These are phyloP conservation scores for Cystobasidiopsis lactophilus DNA, from an alignment of 768 basidiomycete species.

Conservation along the genomic window DNA sequence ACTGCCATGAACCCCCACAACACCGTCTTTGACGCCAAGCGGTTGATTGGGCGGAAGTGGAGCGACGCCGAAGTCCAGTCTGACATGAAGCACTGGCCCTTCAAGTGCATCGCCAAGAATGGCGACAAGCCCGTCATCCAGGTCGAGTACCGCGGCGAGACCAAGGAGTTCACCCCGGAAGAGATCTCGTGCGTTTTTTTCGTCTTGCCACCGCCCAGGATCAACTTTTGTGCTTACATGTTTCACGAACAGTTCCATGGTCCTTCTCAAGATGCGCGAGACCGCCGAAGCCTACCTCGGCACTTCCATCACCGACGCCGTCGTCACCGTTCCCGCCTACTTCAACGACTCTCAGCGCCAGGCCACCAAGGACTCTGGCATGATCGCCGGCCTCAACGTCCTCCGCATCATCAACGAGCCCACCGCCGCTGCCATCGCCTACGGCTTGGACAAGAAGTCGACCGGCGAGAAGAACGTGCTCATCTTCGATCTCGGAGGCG, in stretches of 20 bases:
- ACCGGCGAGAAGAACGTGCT: slow-evolving; percentile 78
- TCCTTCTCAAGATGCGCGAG: slow-evolving; percentile 47
- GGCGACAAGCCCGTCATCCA: slow-evolving; percentile 34
- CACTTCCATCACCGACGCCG: slow-evolving; percentile 40
- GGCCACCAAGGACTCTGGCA: slow-evolving; percentile 93
- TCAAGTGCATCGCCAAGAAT: slow-evolving; percentile 23
- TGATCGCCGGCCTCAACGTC: slow-evolving; percentile 79
- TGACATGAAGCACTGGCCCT: slow-evolving; percentile 30
- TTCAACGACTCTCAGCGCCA: slow-evolving; percentile 99
- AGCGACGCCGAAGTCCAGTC: slow-evolving; percentile 32
- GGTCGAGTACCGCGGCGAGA: slow-evolving; percentile 41
- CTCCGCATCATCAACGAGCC: slow-evolving; percentile 99
- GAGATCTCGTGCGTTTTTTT: slow-evolving; percentile 34
- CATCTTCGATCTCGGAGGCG: slow-evolving; percentile 95
- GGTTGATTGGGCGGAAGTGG: slow-evolving; percentile 85
- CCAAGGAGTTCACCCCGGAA: slow-evolving; percentile 34
- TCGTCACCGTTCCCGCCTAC: slow-evolving; percentile 61
- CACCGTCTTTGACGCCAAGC: slow-evolving; percentile 96
- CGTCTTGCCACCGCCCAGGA: no score
- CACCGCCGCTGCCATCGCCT: slow-evolving; percentile 92
- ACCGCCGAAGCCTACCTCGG: slow-evolving; percentile 48
- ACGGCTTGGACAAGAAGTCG: slow-evolving; percentile 92
- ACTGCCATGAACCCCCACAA: slow-evolving; percentile 96
- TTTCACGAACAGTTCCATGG: slow-evolving; percentile 29
- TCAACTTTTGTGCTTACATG: no score